Evolutionary conservation across 371 early-diverging fungal species (phyloP).

Genomic region (Saksenaea oblongispora): DNA sequence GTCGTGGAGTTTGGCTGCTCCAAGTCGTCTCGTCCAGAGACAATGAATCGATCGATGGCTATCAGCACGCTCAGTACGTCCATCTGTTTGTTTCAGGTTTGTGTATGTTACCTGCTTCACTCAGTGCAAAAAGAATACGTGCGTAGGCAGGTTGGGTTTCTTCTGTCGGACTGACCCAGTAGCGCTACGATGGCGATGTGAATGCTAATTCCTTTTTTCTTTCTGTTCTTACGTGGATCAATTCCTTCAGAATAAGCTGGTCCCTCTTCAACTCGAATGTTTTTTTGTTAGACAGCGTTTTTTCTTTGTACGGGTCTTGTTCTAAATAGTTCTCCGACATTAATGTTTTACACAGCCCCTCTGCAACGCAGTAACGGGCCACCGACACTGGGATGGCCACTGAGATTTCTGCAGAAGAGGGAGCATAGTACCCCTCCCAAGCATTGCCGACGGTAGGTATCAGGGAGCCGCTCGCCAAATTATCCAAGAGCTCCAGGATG

Average conservation of each 20-base stretch:
- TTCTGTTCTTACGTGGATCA: constrained; percentile 20
- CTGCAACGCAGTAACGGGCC: constrained; percentile 34
- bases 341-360: constrained; percentile 29
- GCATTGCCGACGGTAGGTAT: constrained; percentile 25
- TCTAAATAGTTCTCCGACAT: constrained; percentile 22
- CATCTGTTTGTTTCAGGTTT: not conserved
- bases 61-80: not conserved
- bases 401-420: not conserved
- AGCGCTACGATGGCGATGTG: constrained; percentile 15
- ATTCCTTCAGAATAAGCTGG: constrained; percentile 24
- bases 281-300: not conserved
- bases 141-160: constrained; percentile 22
- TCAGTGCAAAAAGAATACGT: constrained; percentile 27
- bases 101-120: constrained; percentile 23
- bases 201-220: not conserved
- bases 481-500: constrained; percentile 30
- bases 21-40: constrained; percentile 20
- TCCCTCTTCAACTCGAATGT: constrained; percentile 12
- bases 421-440: constrained; percentile 26
- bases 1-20: constrained; percentile 17
- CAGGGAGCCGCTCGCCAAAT: constrained; percentile 26
- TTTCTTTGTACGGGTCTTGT: constrained; percentile 8
- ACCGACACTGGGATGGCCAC: constrained; percentile 7
- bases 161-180: constrained; percentile 32
- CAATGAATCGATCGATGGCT: constrained; percentile 33